Conservation (phyloP, 2,329 filamentous ascomycete genomes). For the Didymellaceae sp. region DNA sequence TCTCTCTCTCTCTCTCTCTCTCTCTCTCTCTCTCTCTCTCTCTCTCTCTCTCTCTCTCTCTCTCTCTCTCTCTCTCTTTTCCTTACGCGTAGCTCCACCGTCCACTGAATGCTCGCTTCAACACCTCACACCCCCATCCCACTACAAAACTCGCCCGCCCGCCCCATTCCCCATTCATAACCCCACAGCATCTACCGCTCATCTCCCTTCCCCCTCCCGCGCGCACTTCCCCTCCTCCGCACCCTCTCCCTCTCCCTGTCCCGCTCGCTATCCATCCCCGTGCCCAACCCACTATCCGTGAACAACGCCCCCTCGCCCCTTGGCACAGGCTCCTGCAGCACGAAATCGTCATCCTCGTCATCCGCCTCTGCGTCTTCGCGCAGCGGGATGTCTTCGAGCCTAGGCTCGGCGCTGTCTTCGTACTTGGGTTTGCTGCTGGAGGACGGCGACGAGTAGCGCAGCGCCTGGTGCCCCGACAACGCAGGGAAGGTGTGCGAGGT, state of each 20-base stretch:
- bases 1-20: no score
- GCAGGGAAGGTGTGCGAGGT: constrained; percentile 58
- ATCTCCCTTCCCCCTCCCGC: background rate
- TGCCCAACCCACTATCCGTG: constrained; percentile 56
- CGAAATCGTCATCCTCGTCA: constrained; percentile 53
- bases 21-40: no score
- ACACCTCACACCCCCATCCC: background rate
- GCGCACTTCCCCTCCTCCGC: constrained; percentile 22
- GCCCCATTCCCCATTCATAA: background rate
- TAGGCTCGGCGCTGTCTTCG: constrained; percentile 22
- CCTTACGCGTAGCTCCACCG: background rate
- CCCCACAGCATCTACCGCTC: background rate
- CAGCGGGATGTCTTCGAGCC: constrained; percentile 31
- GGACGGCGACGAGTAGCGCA: constrained; percentile 43
- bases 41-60: no score
- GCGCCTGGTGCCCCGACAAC: constrained; percentile 51
- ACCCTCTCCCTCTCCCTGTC: constrained; percentile 25
- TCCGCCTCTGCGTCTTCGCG: constrained; percentile 49
- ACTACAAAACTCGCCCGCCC: background rate
- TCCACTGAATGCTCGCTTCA: background rate
- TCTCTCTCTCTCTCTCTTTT: no score
- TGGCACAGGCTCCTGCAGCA: constrained; percentile 45
- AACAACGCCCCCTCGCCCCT: constrained; percentile 21
- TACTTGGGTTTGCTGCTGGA: constrained; percentile 20
- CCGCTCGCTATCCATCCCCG: constrained; percentile 51